Percentiles rank a stretch among this genome's conserved stretches.
phyloP scores from a whole-genome alignment of 352 stramenopile species.

The Globisporangium canariense region DNA sequence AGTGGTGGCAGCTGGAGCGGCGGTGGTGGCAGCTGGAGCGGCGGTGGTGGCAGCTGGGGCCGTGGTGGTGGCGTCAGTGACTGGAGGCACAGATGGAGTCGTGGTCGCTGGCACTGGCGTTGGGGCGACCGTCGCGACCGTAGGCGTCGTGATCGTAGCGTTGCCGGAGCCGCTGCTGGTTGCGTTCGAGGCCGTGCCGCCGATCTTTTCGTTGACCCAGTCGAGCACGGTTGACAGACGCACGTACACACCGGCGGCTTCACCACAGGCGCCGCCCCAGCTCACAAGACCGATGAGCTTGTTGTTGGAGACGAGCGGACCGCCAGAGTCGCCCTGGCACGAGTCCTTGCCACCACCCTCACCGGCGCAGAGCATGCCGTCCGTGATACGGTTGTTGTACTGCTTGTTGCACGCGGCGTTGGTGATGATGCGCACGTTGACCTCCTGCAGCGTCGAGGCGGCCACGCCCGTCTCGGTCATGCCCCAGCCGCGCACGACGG shows the following conservation, averaged over 20 bases:
- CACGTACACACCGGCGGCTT: constrained; percentile 52
- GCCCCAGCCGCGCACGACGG: constrained; percentile 57
- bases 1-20: constrained; percentile 13
- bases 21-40: constrained; percentile 17
- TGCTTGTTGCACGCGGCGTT: constrained; percentile 57
- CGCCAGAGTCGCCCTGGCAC: constrained; percentile 70
- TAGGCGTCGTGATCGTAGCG: constrained; percentile 5
- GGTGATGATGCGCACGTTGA: constrained; percentile 54
- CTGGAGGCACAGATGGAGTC: neutral
- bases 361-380: constrained; percentile 60
- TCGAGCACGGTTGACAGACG: constrained; percentile 46
- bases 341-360: constrained; percentile 43
- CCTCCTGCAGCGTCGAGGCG: constrained; percentile 43
- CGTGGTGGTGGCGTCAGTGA: constrained; percentile 5
- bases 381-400: constrained; percentile 54
- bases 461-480: constrained; percentile 43
- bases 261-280: constrained; percentile 57
- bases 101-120: constrained; percentile 2
- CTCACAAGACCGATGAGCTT: constrained; percentile 63
- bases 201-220: constrained; percentile 56
- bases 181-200: constrained; percentile 18
- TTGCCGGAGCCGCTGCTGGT: constrained; percentile 14
- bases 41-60: constrained; percentile 19
- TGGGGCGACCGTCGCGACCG: neutral
- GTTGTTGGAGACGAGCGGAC: constrained; percentile 48